Evolutionary conservation across 2,329 filamentous ascomycete genomes (phyloP).

Genomic region (Pseudocercospora crystallina): DNA sequence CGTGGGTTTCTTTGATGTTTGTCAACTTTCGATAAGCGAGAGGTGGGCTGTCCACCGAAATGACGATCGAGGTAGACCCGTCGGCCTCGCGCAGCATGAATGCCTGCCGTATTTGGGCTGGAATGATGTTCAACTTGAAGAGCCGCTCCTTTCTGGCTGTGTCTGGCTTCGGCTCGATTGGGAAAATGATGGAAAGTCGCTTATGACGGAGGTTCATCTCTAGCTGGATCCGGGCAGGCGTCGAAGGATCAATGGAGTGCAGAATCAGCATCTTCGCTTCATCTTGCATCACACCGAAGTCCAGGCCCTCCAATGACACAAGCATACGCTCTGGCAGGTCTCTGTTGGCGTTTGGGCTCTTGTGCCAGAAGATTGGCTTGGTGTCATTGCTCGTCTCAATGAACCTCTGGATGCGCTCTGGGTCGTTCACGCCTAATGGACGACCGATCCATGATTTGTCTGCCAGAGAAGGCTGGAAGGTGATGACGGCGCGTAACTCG

Average conservation of each 20-base stretch:
- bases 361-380: conserved; percentile 1
- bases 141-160: neutral
- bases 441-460: conserved; percentile 19
- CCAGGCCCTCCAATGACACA: conserved; percentile 40
- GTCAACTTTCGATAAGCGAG: conserved; percentile 26
- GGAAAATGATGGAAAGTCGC: conserved; percentile 49
- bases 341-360: conserved; percentile 5
- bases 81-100: conserved; percentile 25
- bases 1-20: conserved; percentile 40
- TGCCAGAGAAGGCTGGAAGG: conserved; percentile 26
- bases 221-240: conserved; percentile 33
- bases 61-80: conserved; percentile 29
- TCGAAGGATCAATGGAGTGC: conserved; percentile 43
- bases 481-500: conserved; percentile 13
- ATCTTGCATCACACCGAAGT: conserved; percentile 62
- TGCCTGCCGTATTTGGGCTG: conserved; percentile 23
- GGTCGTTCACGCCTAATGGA: conserved; percentile 8
- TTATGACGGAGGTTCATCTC: conserved; percentile 46
- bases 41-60: conserved; percentile 40
- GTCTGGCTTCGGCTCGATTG: conserved; percentile 13
- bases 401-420: neutral
- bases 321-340: conserved; percentile 20
- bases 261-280: conserved; percentile 61
- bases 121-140: conserved; percentile 26
- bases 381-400: conserved; percentile 13